These are phyloP conservation scores for Butyriboletus appendiculatus DNA, from an alignment of 1,284 basidiomycete genomes.

Conservation along the genomic window DNA sequence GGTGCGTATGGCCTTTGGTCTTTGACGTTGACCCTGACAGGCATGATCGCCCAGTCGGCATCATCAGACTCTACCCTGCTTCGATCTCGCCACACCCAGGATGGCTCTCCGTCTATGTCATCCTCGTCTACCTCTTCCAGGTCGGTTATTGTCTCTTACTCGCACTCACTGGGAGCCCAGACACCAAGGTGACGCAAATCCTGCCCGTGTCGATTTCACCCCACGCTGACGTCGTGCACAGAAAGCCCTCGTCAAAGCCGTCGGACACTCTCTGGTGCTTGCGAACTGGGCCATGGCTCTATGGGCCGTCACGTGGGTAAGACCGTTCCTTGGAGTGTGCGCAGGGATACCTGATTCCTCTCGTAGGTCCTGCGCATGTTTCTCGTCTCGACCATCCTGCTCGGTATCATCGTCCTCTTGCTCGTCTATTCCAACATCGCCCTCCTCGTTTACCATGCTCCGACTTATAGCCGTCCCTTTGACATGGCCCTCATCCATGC, in stretches of 20 bases:
- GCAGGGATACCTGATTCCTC: background rate
- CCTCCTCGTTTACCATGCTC: slow-evolving; percentile 65
- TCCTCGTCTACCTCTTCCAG: slow-evolving; percentile 59
- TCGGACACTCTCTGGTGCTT: slow-evolving; percentile 76
- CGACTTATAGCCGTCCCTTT: slow-evolving; percentile 54
- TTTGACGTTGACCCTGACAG: background rate
- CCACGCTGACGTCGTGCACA: slow-evolving; percentile 25
- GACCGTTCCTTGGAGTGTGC: slow-evolving; percentile 11
- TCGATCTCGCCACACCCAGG: slow-evolving; percentile 69
- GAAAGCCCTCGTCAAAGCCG: slow-evolving; percentile 71
- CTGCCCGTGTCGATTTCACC: background rate
- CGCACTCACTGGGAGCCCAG: slow-evolving; percentile 66
- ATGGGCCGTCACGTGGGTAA: slow-evolving; percentile 83
- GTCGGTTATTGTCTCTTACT: slow-evolving; percentile 83
- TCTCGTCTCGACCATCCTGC: slow-evolving; percentile 58
- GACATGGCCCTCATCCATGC: slow-evolving; percentile 73
- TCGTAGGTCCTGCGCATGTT: slow-evolving; percentile 61
- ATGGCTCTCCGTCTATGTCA: slow-evolving; percentile 68
- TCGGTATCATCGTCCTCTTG: slow-evolving; percentile 58
- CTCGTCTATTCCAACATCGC: slow-evolving; percentile 69
- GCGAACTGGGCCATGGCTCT: slow-evolving; percentile 82
- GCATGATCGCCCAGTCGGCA: slow-evolving; percentile 40
- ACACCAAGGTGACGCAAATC: slow-evolving; percentile 65
- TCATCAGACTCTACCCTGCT: slow-evolving; percentile 63
- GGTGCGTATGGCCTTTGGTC: slow-evolving; percentile 33